phyloP scores from a whole-genome alignment of 2,329 filamentous ascomycete genomes.

The Diplocarpon rosae region DNA sequence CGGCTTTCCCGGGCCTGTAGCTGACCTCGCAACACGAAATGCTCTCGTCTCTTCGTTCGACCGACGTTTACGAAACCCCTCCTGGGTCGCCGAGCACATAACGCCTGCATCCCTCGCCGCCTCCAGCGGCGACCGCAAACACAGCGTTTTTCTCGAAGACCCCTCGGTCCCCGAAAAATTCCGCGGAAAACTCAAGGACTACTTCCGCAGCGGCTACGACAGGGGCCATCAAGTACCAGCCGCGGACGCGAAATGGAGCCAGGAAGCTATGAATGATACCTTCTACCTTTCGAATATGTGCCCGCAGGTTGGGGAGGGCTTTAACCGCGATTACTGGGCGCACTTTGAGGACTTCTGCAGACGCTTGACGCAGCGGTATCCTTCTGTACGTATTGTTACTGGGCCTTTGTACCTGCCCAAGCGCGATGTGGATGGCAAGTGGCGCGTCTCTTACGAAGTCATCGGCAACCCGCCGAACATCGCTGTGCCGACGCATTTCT shows the following conservation, averaged over 20 bases:
- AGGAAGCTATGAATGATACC: constrained; percentile 88
- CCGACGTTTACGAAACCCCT: constrained; percentile 78
- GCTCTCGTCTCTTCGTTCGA: constrained; percentile 84
- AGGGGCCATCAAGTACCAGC: constrained; percentile 94
- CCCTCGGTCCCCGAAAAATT: constrained; percentile 69
- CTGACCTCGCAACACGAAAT: constrained; percentile 66
- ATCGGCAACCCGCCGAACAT: constrained; percentile 90
- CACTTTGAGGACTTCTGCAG: constrained; percentile 98
- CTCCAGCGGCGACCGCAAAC: constrained; percentile 70
- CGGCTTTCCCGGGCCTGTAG: constrained; percentile 83
- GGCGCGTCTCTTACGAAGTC: constrained; percentile 90
- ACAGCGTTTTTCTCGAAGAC: constrained; percentile 79
- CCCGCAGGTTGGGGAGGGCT: constrained; percentile 93
- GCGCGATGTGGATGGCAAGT: constrained; percentile 82
- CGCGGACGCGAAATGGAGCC: constrained; percentile 91
- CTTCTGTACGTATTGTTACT: constrained; percentile 82
- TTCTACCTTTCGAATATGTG: constrained; percentile 96
- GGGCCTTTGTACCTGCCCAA: constrained; percentile 88
- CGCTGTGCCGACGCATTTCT: constrained; percentile 96
- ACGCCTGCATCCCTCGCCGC: constrained; percentile 70
- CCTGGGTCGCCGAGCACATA: constrained; percentile 96
- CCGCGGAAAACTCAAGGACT: constrained; percentile 83
- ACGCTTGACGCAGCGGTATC: constrained; percentile 67
- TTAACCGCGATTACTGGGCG: constrained; percentile 98
- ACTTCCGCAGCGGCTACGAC: constrained; percentile 90